phyloP scores from a whole-genome alignment of 2,329 filamentous ascomycete genomes.

The Biscogniauxia marginata region DNA sequence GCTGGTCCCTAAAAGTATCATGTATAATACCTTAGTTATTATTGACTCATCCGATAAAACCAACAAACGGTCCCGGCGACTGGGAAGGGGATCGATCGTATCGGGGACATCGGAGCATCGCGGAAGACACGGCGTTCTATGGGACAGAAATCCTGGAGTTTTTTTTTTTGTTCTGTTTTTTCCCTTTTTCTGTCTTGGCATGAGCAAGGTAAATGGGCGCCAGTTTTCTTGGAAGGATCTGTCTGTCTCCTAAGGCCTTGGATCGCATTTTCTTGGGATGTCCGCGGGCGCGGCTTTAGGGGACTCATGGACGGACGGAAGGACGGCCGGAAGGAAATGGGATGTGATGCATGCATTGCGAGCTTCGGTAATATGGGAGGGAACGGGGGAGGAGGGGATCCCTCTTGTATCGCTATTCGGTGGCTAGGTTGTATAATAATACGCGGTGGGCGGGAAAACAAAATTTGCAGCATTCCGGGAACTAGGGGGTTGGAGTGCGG shows the following conservation, averaged over 20 bases:
- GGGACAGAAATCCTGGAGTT: not conserved
- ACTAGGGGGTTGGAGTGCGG: not conserved
- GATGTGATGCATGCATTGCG: not conserved
- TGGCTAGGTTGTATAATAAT: not conserved
- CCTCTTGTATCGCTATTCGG: not conserved
- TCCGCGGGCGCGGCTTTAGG: not conserved
- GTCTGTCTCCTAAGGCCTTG: not conserved
- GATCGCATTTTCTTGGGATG: not conserved
- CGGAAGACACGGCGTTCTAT: conserved; percentile 14
- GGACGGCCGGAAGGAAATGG: not conserved
- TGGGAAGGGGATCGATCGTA: conserved; percentile 7
- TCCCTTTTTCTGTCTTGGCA: not conserved
- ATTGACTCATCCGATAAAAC: conserved; percentile 6
- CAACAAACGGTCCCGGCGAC: conserved; percentile 8
- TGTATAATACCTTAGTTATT: conserved; percentile 28
- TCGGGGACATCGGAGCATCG: conserved; percentile 18
- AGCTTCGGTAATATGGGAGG: not conserved
- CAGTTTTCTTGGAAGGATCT: not conserved
- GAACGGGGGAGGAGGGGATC: not conserved
- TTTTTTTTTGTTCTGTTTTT: not conserved
- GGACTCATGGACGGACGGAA: not conserved
- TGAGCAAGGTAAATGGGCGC: not conserved
- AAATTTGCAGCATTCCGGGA: not conserved
- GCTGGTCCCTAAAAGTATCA: conserved; percentile 12
- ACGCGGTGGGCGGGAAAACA: not conserved